Conservation (phyloP, 345 rosid genomes). For the Aquilaria sinensis region DNA sequence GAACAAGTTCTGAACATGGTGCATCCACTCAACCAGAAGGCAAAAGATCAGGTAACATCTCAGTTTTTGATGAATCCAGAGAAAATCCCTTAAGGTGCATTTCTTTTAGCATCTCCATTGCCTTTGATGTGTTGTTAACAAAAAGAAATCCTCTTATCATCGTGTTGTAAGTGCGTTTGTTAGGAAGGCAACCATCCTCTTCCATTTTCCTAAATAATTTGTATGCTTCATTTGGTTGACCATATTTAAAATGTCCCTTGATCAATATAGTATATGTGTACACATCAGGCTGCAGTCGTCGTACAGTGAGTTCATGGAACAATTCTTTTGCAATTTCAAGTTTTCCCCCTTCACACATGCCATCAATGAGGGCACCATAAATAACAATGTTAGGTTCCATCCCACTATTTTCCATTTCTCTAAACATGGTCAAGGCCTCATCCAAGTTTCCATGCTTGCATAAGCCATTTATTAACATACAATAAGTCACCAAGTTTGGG, state of each 20-base stretch:
- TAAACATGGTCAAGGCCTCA: slow-evolving; percentile 2
- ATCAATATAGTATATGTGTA: slow-evolving; percentile 7
- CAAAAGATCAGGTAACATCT: neutral
- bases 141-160: slow-evolving; percentile 3
- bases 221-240: neutral
- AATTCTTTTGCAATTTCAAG: slow-evolving; percentile 1
- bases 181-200: slow-evolving; percentile 3
- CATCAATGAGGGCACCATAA: neutral
- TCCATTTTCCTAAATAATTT: slow-evolving; percentile 4
- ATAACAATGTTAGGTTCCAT: slow-evolving; percentile 1
- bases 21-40: neutral
- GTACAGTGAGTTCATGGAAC: neutral
- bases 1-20: no score
- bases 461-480: slow-evolving; percentile 8
- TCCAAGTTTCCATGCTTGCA: slow-evolving; percentile 5
- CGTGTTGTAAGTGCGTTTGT: slow-evolving; percentile 8
- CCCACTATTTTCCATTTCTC: slow-evolving; percentile 4
- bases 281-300: slow-evolving; percentile 1
- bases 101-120: slow-evolving; percentile 6
- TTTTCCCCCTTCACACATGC: neutral
- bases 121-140: neutral
- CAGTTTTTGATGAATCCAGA: neutral
- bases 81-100: slow-evolving; percentile 7
- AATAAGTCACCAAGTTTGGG: slow-evolving; percentile 4
- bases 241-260: slow-evolving; percentile 5